These are phyloP conservation scores for Salix purpurea DNA, from an alignment of 345 rosid genomes.

Conservation along the genomic window DNA sequence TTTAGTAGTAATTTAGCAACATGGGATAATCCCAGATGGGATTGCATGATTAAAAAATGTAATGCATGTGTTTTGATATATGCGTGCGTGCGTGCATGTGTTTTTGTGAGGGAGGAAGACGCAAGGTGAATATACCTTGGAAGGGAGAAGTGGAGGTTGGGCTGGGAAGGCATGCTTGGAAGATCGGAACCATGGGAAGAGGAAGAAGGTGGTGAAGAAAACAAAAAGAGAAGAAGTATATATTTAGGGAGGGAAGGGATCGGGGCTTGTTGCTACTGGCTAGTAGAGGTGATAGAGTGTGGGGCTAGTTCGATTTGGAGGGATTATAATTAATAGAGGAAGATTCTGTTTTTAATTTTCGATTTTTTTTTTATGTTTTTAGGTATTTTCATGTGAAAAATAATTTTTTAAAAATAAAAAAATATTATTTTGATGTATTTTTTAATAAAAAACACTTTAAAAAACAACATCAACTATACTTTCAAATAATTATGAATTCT, in stretches of 20 bases:
- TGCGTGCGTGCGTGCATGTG: background rate
- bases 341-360: too few species aligned
- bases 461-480: too few species aligned
- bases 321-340: conserved; percentile 9
- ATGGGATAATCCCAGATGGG: too few species aligned
- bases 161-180: conserved; percentile 34
- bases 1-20: too few species aligned
- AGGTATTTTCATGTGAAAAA: too few species aligned
- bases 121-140: conserved; percentile 20
- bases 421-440: too few species aligned
- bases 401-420: too few species aligned
- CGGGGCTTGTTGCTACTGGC: background rate
- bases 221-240: background rate
- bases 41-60: too few species aligned
- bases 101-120: background rate
- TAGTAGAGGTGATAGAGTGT: background rate
- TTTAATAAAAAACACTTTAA: too few species aligned
- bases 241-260: background rate
- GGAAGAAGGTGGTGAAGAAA: background rate
- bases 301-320: conserved; percentile 15
- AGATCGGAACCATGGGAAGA: conserved; percentile 45
- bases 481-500: too few species aligned
- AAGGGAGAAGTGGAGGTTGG: conserved; percentile 38
- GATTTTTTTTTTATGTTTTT: too few species aligned
- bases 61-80: background rate